phyloP scores from a whole-genome alignment of 176 grass and related monocot species.

The Miscanthus lutarioriparius region DNA sequence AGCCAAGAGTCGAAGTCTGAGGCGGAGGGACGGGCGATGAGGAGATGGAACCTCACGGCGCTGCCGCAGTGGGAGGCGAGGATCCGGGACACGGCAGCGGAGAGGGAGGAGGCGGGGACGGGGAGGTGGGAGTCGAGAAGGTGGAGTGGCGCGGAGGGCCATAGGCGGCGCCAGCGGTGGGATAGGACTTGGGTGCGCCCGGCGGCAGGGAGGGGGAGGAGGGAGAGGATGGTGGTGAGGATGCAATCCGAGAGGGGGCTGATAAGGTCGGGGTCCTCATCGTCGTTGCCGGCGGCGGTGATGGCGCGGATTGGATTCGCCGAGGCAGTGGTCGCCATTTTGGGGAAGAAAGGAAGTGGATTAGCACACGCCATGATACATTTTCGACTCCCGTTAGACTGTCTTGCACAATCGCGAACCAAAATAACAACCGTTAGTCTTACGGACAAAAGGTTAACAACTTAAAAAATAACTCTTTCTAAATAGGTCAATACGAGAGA shows the following conservation, averaged over 20 bases:
- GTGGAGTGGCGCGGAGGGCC: slow-evolving; percentile 25
- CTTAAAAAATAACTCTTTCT: too few relatives aligned
- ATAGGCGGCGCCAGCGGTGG: slow-evolving; percentile 34
- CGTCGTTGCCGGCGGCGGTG: neutral
- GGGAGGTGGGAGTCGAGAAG: slow-evolving; percentile 18
- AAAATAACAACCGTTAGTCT: too few relatives aligned
- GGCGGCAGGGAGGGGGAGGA: slow-evolving; percentile 32
- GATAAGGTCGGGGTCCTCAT: slow-evolving; percentile 2
- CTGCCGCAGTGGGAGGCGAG: slow-evolving; percentile 28
- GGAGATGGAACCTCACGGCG: slow-evolving; percentile 14
- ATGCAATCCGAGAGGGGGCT: slow-evolving; percentile 33
- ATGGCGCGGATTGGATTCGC: neutral
- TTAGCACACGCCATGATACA: too few relatives aligned
- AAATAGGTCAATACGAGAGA: too few relatives aligned
- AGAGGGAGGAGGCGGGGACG: neutral
- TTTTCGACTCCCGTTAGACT: too few relatives aligned
- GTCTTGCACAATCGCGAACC: too few relatives aligned
- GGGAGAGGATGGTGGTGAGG: slow-evolving; percentile 38
- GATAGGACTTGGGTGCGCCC: slow-evolving; percentile 20
- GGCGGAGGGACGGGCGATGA: neutral
- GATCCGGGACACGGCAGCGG: slow-evolving; percentile 23
- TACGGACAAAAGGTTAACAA: too few relatives aligned
- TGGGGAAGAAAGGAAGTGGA: too few relatives aligned
- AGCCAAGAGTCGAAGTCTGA: slow-evolving; percentile 25
- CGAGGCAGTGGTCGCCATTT: neutral